Conservation (phyloP, 805 yeast species). For the Scheffersomyces coipomensis region DNA sequence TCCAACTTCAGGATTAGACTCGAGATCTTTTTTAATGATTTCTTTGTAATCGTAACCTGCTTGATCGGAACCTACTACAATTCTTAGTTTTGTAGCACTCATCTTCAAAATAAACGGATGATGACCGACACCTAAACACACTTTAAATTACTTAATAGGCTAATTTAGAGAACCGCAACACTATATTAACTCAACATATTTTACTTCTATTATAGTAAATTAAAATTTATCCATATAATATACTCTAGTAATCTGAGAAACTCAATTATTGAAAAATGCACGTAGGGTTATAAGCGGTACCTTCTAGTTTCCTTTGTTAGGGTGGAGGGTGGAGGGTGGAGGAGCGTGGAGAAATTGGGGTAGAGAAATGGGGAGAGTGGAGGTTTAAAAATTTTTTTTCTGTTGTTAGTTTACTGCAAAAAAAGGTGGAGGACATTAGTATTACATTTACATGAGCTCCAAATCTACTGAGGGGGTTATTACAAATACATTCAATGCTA, state of each 20-base stretch:
- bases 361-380: too few species aligned
- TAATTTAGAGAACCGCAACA: not conserved
- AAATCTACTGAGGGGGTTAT: not conserved
- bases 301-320: too few species aligned
- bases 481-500: not conserved
- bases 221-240: too few species aligned
- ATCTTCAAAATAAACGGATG: not conserved
- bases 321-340: conserved; percentile 2
- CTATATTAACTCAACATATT: not conserved
- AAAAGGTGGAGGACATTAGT: not conserved
- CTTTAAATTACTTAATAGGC: not conserved
- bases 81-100: conserved; percentile 12
- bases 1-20: conserved; percentile 22
- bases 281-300: too few species aligned
- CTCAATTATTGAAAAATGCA: too few species aligned
- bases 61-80: conserved; percentile 42
- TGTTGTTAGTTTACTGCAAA: too few species aligned
- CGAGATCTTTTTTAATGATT: conserved; percentile 32
- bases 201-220: not conserved
- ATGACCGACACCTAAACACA: conserved; percentile 1
- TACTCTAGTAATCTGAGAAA: too few species aligned
- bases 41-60: conserved; percentile 46
- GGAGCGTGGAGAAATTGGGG: not conserved
- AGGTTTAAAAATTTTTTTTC: too few species aligned
- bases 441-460: not conserved